Evolutionary conservation across 1,284 basidiomycete genomes (phyloP).

Genomic region (Tilletia horrida): DNA sequence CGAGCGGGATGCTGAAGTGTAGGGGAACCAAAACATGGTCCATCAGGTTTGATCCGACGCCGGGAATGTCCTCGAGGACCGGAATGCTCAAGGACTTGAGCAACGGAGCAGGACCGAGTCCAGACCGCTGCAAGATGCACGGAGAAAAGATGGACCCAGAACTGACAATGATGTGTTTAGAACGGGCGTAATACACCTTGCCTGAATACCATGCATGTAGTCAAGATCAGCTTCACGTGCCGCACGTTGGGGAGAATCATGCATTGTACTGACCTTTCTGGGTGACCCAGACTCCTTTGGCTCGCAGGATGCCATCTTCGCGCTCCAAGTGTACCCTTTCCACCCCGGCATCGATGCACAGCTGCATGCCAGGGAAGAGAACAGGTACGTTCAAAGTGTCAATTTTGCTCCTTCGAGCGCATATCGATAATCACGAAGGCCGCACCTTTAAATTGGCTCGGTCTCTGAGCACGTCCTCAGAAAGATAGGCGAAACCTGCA

Average conservation of each 20-base stretch:
- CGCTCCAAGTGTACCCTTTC: constrained; percentile 15
- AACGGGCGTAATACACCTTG: constrained; percentile 6
- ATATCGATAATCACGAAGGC: neutral
- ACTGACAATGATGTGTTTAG: neutral
- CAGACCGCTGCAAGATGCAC: constrained; percentile 14
- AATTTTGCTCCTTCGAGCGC: neutral
- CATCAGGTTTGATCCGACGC: constrained; percentile 15
- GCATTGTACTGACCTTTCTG: constrained; percentile 9
- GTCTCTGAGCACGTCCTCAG: constrained; percentile 18
- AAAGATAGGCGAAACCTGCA: constrained; percentile 23
- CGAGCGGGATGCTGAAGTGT: constrained; percentile 19
- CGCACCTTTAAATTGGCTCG: constrained; percentile 2
- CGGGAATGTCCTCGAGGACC: constrained; percentile 12
- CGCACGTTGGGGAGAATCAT: neutral
- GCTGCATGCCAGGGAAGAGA: neutral
- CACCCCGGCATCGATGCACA: constrained; percentile 19
- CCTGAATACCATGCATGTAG: neutral
- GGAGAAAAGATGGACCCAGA: constrained; percentile 17
- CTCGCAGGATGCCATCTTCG: constrained; percentile 5
- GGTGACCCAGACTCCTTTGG: constrained; percentile 21
- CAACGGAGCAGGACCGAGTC: constrained; percentile 14
- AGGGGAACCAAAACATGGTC: constrained; percentile 23
- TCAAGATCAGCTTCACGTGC: neutral
- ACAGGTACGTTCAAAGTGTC: neutral
- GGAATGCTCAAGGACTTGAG: constrained; percentile 17